These are phyloP conservation scores for Cryptococcus floricola DNA, from an alignment of 1,284 basidiomycete species.

Conservation along the genomic window DNA sequence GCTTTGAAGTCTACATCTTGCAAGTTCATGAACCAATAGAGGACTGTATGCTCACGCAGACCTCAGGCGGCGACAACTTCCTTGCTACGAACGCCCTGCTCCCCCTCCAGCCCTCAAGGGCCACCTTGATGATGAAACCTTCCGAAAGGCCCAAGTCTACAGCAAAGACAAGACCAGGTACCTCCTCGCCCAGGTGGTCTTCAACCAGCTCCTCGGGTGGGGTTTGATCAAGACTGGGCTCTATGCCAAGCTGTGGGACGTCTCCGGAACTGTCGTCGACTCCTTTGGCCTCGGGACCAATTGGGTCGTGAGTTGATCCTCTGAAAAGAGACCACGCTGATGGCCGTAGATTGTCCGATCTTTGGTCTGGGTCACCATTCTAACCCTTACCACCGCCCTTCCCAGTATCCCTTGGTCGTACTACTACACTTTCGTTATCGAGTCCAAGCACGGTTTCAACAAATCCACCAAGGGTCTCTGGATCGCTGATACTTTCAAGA, in stretches of 20 bases:
- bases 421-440: constrained; percentile 89
- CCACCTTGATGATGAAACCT: constrained; percentile 70
- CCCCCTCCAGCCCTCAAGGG: constrained; percentile 70
- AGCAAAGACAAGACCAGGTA: constrained; percentile 89
- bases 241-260: constrained; percentile 73
- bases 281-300: constrained; percentile 53
- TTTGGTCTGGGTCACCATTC: constrained; percentile 67
- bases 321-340: constrained; percentile 5
- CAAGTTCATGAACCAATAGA: constrained; percentile 3
- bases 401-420: constrained; percentile 68
- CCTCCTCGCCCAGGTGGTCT: constrained; percentile 66
- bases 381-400: constrained; percentile 64
- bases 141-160: constrained; percentile 85
- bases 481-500: constrained; percentile 73
- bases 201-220: constrained; percentile 69
- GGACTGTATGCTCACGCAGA: background rate
- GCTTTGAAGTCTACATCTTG: constrained; percentile 38
- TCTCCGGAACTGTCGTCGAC: constrained; percentile 31
- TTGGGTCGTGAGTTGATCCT: constrained; percentile 27
- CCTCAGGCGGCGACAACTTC: constrained; percentile 64
- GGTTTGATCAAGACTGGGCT: constrained; percentile 68
- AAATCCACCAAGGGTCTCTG: constrained; percentile 78
- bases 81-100: constrained; percentile 69
- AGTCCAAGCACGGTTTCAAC: constrained; percentile 95
- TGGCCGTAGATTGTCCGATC: constrained; percentile 70